These are phyloP conservation scores for Penicillium sp. DNA, from an alignment of 2,329 filamentous ascomycete genomes.

Conservation along the genomic window DNA sequence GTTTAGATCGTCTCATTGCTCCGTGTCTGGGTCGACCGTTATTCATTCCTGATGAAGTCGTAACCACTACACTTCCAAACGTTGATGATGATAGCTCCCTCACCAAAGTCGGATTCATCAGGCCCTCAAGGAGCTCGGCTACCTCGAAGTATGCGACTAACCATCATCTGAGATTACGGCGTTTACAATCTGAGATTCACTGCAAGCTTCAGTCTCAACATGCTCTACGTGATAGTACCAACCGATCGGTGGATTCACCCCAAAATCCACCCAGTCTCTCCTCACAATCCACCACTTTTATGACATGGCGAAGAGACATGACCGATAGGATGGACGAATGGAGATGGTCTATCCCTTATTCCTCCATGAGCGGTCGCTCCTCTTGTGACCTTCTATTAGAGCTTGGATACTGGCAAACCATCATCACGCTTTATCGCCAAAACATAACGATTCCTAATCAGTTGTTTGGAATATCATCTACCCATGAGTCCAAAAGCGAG, in stretches of 20 bases:
- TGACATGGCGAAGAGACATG: neutral
- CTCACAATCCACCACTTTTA: neutral
- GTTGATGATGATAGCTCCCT: neutral
- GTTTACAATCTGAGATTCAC: slow-evolving; percentile 3
- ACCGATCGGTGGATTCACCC: neutral
- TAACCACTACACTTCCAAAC: slow-evolving; percentile 3
- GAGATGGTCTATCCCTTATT: neutral
- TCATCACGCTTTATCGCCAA: neutral
- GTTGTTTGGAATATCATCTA: neutral
- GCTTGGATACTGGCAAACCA: neutral
- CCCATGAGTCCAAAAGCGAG: neutral
- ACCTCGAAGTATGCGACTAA: neutral
- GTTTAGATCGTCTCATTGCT: slow-evolving; percentile 77
- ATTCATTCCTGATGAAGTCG: slow-evolving; percentile 6
- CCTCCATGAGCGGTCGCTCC: neutral
- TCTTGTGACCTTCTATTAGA: neutral
- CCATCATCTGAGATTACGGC: neutral
- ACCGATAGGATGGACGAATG: neutral
- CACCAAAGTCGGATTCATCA: neutral
- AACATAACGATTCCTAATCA: neutral
- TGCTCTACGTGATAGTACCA: neutral
- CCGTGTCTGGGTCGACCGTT: slow-evolving; percentile 75
- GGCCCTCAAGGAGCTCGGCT: neutral
- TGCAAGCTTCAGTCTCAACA: neutral
- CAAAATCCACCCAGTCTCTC: no score